Base-by-base conservation (phyloP, 192 early-diverging fungal genomes). In the Mortierella antarctica region DNA sequence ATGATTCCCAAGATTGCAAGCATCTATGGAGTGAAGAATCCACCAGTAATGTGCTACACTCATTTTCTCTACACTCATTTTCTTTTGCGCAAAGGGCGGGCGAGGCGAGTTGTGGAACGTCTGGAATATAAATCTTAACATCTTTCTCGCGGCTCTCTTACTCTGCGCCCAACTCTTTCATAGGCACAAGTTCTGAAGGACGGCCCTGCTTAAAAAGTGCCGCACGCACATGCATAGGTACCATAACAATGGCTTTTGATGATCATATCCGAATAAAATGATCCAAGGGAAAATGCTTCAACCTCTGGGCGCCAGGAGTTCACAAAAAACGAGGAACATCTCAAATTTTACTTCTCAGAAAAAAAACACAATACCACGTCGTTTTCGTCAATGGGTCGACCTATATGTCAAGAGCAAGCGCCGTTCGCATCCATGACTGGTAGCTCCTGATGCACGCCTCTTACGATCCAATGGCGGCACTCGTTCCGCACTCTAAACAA, bases 1-100 rank as follows among this genome's bases (percentile, higher is more conserved):
- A 78, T 78, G 56, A 78, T 78, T 49, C 75, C 75, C 2, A 70
- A 60, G 50, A 54, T 70, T 39, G 73, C 73, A 1, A 58, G 65
- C 49, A 47, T 74, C 58, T 74, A 67, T 62, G 73, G 73, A 6
- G 54, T 65, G 13, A 50, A 57, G 20, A 48, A 48, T 45, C 73
- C 73, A 39, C 73, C 73, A 9, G 73, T 74, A 74, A 75, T 3
- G 31, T 31, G 31, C 31, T 2, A 31, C 31, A 31, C 31, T 4
- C 52, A 46, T 44, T n/a, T 66, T 31, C 31, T n/a, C 31, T 2
- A 31, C 31, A 31, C 31, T 4, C 52, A 46, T 44, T n/a, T 66
- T 31, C 31, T n/a, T n/a, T 1, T 31, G 31, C 31, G 31, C 31
- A 31, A 31, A 31, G 31, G 31, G 31, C 31, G 31, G 31, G 31